phyloP scores from a whole-genome alignment of 345 rosid species.

The Salix caprea region DNA sequence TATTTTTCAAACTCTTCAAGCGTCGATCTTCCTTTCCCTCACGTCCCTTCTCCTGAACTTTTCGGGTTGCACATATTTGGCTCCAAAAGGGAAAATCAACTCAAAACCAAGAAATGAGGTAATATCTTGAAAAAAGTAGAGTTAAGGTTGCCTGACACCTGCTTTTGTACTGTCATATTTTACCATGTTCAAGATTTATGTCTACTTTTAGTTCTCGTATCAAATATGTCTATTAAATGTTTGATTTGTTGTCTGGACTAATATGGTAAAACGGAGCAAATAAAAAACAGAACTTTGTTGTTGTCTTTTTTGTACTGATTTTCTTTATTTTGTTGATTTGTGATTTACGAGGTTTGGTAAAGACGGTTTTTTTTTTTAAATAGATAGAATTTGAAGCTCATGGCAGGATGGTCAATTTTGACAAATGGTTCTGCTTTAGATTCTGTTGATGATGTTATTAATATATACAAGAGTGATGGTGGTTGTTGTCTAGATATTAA shows the following conservation, averaged over 20 bases:
- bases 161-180: neutral
- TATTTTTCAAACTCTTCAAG: neutral
- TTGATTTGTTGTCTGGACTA: neutral
- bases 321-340: neutral
- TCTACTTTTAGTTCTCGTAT: conserved; percentile 3
- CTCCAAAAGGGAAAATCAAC: conserved; percentile 2
- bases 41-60: neutral
- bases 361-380: neutral
- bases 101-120: conserved; percentile 10
- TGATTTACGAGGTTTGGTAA: neutral
- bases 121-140: neutral
- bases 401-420: conserved; percentile 56
- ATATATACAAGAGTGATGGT: conserved; percentile 8
- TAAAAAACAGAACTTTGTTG: neutral
- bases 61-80: conserved; percentile 5
- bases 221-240: neutral
- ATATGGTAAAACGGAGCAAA: neutral
- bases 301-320: neutral
- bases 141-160: neutral
- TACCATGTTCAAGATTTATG: neutral
- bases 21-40: neutral
- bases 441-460: conserved; percentile 13
- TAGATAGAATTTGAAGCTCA: conserved; percentile 13
- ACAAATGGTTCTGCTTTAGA: conserved; percentile 34
- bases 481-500: conserved; percentile 13